Percentiles rank a stretch among this genome's conserved stretches.
These are phyloP conservation scores for Letharia columbiana DNA, from an alignment of 495 filamentous ascomycete genomes.

Conservation along the genomic window DNA sequence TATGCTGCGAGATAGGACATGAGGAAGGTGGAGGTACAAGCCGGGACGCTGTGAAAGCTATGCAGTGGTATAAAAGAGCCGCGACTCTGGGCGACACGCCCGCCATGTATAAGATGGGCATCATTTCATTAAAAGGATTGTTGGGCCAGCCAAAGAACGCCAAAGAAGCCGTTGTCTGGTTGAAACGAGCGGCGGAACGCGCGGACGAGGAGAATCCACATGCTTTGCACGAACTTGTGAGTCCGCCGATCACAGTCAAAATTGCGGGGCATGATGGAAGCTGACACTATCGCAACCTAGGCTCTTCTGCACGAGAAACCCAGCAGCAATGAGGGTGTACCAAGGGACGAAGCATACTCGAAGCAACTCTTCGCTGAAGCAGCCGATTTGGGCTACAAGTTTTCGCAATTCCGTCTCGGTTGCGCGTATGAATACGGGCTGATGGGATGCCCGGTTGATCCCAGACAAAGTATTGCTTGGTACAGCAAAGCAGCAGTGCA, in stretches of 20 bases:
- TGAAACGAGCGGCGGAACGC: slow-evolving; percentile 85
- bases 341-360: slow-evolving; percentile 74
- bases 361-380: slow-evolving; percentile 73
- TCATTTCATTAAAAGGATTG: slow-evolving; percentile 90
- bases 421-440: slow-evolving; percentile 83
- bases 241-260: slow-evolving; percentile 2
- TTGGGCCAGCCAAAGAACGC: slow-evolving; percentile 80
- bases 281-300: slow-evolving; percentile 13
- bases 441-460: slow-evolving; percentile 73
- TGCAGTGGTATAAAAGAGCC: slow-evolving; percentile 95
- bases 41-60: slow-evolving; percentile 83
- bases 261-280: background rate
- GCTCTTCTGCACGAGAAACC: slow-evolving; percentile 75
- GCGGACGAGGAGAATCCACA: slow-evolving; percentile 89
- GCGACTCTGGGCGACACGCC: slow-evolving; percentile 82
- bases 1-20: slow-evolving; percentile 94
- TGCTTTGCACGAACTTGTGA: slow-evolving; percentile 75
- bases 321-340: slow-evolving; percentile 56
- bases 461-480: slow-evolving; percentile 78
- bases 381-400: slow-evolving; percentile 88
- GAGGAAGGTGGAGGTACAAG: slow-evolving; percentile 88
- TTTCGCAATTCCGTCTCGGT: slow-evolving; percentile 84
- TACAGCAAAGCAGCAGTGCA: slow-evolving; percentile 87
- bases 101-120: slow-evolving; percentile 97
- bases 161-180: slow-evolving; percentile 77